Evolutionary conservation across 192 early-diverging fungal genomes (phyloP), one percentile per base, ranked within the genome.

Genomic region (Podila horticola): DNA sequence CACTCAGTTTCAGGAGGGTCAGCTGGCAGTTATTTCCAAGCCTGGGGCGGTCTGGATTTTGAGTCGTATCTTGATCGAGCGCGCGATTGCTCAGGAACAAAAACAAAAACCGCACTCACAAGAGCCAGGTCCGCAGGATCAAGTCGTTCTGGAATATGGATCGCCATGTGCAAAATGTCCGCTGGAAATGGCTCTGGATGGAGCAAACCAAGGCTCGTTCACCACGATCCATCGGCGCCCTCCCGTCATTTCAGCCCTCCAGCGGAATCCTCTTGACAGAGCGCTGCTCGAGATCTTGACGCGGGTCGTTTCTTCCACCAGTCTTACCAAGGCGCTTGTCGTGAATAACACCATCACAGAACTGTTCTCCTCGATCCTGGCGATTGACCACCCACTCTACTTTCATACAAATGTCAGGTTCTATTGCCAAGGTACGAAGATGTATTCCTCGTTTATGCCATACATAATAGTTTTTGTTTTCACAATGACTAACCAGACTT

Each of bases 271-370:
- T 52, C 24, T 81, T 24, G 71, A 73, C 34, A 81, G 61, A 41
- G 34, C 70, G 0, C 20, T 81, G 12, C 66, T 72, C 19, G 67
- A 64, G 10, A 57, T 57, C 0, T 31, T 81, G 55, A 64, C 66
- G 2, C 38, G 49, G 5, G 33, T 73, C n/a, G 29, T 73, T 15
- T 69, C 77, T 0, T 24, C 70, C 0, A 57, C 48, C 28, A 58
- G 69, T 30, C 33, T 73, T 30, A 71, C 58, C 17, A 72, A 73
- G 62, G 29, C 61, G 0, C 26, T 81, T 5, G 71, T 81, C 24
- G 68, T 71, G 24, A 81, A 81, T 55, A 81, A 81, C 26, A 69
- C 71, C 19, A 66, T 69, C 8, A 81, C 77, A 5, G 77, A 81
- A 31, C 34, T 73, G 36, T 81, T 73, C 69, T 66, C 77, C 4